Percentiles rank a stretch among this genome's conserved stretches.
These are phyloP conservation scores for Hygrocybe punicea DNA, from an alignment of 768 basidiomycete species.

Conservation along the genomic window DNA sequence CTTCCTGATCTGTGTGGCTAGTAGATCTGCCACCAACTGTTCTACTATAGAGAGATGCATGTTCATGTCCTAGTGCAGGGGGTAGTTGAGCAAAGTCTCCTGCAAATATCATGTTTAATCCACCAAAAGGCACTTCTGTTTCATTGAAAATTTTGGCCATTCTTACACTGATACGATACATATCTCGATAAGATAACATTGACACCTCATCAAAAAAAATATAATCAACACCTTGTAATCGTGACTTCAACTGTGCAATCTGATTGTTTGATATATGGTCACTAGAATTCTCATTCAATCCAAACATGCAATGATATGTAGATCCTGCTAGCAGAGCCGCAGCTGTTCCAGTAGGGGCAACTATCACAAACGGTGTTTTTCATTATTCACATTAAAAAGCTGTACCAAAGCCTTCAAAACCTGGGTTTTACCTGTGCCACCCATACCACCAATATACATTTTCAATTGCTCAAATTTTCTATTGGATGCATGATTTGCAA, in stretches of 20 bases:
- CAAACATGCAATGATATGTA: constrained; percentile 24
- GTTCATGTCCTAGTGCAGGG: constrained; percentile 7
- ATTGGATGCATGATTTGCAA: constrained; percentile 26
- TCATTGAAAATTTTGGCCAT: constrained; percentile 19
- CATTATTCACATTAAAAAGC: constrained; percentile 23
- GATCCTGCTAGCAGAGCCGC: constrained; percentile 23
- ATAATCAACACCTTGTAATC: constrained; percentile 14
- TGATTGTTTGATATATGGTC: background rate
- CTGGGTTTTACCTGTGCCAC: constrained; percentile 34
- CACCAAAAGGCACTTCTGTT: constrained; percentile 29
- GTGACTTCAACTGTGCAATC: constrained; percentile 7
- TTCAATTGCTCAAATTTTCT: constrained; percentile 18
- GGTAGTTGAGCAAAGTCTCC: constrained; percentile 40
- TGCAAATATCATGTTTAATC: constrained; percentile 36
- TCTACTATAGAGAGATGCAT: constrained; percentile 16
- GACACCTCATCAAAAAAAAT: constrained; percentile 35
- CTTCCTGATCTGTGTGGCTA: constrained; percentile 12
- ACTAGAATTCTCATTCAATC: background rate
- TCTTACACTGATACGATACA: constrained; percentile 30
- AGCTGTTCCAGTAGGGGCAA: constrained; percentile 28
- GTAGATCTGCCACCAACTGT: constrained; percentile 4
- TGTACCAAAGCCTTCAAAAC: constrained; percentile 27
- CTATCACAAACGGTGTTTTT: constrained; percentile 25
- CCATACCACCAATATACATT: constrained; percentile 37
- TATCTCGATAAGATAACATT: constrained; percentile 35